phyloP scores from a whole-genome alignment of 192 early-diverging fungal genomes.

The Umbelopsis vinacea region DNA sequence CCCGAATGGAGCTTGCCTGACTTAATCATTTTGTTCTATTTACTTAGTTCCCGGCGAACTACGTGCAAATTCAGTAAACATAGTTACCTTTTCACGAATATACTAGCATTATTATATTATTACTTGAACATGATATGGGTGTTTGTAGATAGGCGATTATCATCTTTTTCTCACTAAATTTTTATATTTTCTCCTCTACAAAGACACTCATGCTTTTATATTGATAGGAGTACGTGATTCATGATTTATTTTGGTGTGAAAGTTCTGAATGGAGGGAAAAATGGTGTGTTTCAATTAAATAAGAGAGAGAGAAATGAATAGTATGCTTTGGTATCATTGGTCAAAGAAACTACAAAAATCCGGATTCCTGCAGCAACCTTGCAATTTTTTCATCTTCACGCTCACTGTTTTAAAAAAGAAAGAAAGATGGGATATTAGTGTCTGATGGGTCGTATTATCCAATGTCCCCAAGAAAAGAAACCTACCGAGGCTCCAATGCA shows the following conservation, averaged over 20 bases:
- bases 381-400: slow-evolving; percentile 83
- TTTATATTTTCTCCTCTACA: too few relatives aligned
- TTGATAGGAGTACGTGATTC: too few relatives aligned
- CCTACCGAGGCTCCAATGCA: slow-evolving; percentile 81
- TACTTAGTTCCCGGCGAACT: slow-evolving; percentile 35
- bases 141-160: slow-evolving; percentile 13
- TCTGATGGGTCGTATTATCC: neutral
- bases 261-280: neutral
- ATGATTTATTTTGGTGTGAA: neutral
- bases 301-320: neutral
- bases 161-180: neutral
- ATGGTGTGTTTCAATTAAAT: neutral
- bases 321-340: slow-evolving; percentile 6
- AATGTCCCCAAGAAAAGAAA: neutral
- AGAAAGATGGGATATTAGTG: slow-evolving; percentile 9
- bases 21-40: neutral
- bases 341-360: slow-evolving; percentile 64
- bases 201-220: too few relatives aligned
- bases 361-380: slow-evolving; percentile 75
- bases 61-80: slow-evolving; percentile 30
- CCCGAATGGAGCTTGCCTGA: neutral
- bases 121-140: neutral
- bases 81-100: neutral
- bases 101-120: slow-evolving; percentile 16
- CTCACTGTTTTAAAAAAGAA: slow-evolving; percentile 58